These are phyloP conservation scores for Cryptococcus wingfieldii DNA, from an alignment of 1,284 basidiomycete species.

Conservation along the genomic window DNA sequence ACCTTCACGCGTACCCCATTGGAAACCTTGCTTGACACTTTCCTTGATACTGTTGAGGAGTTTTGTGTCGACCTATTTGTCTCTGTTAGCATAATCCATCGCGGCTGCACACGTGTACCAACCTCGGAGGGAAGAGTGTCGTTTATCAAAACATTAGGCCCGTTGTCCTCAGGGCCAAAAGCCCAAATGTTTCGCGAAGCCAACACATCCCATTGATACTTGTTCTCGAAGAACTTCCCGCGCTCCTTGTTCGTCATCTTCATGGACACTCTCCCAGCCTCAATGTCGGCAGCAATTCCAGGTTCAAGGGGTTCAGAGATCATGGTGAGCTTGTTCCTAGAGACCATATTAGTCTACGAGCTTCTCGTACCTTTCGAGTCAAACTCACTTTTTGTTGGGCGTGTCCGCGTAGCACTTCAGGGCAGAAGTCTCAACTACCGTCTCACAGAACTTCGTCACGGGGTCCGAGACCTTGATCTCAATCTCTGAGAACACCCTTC, in stretches of 20 bases:
- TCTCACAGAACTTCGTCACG: constrained; percentile 97
- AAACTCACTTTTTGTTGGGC: constrained; percentile 88
- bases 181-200: constrained; percentile 99
- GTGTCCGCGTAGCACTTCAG: constrained; percentile 98
- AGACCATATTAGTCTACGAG: neutral
- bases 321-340: constrained; percentile 93
- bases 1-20: constrained; percentile 96
- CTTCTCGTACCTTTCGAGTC: neutral
- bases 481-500: constrained; percentile 90
- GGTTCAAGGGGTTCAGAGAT: constrained; percentile 92
- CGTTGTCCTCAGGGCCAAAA: constrained; percentile 95
- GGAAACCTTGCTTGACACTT: constrained; percentile 97
- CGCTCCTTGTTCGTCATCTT: constrained; percentile 88
- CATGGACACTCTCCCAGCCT: constrained; percentile 84
- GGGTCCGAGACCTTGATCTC: constrained; percentile 99
- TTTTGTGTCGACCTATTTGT: constrained; percentile 84
- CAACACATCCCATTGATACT: constrained; percentile 97
- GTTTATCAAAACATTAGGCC: constrained; percentile 89
- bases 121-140: constrained; percentile 94
- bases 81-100: neutral
- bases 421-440: constrained; percentile 94
- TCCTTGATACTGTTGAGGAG: constrained; percentile 83
- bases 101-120: constrained; percentile 1
- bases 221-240: constrained; percentile 88
- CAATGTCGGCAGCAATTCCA: constrained; percentile 90